Base-by-base conservation (phyloP, 2,329 filamentous ascomycete genomes). In the Fusarium anthophilum region DNA sequence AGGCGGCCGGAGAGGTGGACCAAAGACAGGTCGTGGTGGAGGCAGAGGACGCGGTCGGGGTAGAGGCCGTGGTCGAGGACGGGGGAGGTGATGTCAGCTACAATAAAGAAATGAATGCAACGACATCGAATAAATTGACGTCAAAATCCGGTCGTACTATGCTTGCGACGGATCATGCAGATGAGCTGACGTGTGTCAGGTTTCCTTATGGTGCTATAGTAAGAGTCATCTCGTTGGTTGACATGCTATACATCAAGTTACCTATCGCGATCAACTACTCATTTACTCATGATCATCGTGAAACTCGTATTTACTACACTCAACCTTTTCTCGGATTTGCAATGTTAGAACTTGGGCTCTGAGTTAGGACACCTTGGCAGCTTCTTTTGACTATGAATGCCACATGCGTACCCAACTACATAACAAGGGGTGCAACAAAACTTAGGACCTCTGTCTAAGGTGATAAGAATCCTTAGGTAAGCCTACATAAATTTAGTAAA, bases 1-100 rank as follows among this genome's bases (percentile, higher is more conserved):
- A 60, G 79, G 81, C 50, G 81, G 83, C 14, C 81, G 80, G 39
- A 82, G 84, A 51, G 81, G 82, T 26, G 82, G 83, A 30, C 83
- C 81, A n/a, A 78, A 82, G 73, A 84, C 81, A 14, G 82, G 86
- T n/a, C 80, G 87, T 18, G 81, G 86, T 14, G 81, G 84, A 14
- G 80, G 81, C 7, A 79, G 80, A 41, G 73, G 78, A 43, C 54
- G 80, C 30, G 70, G 70, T 32, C 74, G 80, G 18, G 78, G 79
- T 24, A 77, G 74, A 63, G 75, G 77, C 32, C 73, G 79, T 50
- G 76, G 77, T 32, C 65, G 78, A 59, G 75, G 77, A 54, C 69
- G 73, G 26, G 65, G 70, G 65, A 70, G 72, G 38, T 69, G 70
- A 72, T 71, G 71, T 71, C 56, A 67, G 63, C 60, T 71, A 74